Base-by-base conservation (phyloP, 2,329 filamentous ascomycete species). In the Phaeosphaeriaceae sp. region DNA sequence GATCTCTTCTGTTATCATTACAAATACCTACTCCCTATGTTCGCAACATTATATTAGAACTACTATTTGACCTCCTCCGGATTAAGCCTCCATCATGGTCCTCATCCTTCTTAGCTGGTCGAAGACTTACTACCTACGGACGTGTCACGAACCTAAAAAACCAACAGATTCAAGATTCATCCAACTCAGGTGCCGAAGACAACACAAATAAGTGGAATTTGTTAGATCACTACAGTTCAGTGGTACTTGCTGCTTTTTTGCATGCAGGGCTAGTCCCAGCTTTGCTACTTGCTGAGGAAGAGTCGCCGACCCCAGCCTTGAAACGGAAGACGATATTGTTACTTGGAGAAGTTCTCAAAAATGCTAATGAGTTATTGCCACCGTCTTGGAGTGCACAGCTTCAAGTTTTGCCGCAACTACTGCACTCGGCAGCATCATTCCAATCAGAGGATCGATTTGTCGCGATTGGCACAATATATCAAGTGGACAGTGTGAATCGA, bases 41-140 rank as follows among this genome's bases (percentile, higher is more conserved):
- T 7, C 77, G 85, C 40, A 92, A 96, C 66, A 87, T 92, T 1
- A 86, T 97, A 15, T 81, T 99, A 52, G 94, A 99, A 70, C 78
- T 99, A 11, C 75, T 99, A 15, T 97, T 95, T 61, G 85, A 87
- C 62, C 82, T 87, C 16, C 76, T 99, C 42, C 86, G 93, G 29
- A 97, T 99, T 67, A 97, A 97, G 62, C 88, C 92, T 50, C 86
- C 94, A 35, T 87, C 92, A 7, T 99, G 94, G 94, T 95, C 94
- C 6, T 92, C 91, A 0, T 95, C 93, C 0, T 99, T 96, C 70
- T 82, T 99, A 38, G 94, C 95, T 29, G 95, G 94, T 6, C 85
- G 94, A 58, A 83, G 95, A 51, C 79, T 99, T 38, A 99, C 95
- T 0, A 99, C 94, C 0, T 99, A 99, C 71, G 93, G 92, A n/a